Evolutionary conservation across 164 flowering plant genomes (phyloP), one percentile per base, ranked within the genome.

Genomic region (Taxillus chinensis): DNA sequence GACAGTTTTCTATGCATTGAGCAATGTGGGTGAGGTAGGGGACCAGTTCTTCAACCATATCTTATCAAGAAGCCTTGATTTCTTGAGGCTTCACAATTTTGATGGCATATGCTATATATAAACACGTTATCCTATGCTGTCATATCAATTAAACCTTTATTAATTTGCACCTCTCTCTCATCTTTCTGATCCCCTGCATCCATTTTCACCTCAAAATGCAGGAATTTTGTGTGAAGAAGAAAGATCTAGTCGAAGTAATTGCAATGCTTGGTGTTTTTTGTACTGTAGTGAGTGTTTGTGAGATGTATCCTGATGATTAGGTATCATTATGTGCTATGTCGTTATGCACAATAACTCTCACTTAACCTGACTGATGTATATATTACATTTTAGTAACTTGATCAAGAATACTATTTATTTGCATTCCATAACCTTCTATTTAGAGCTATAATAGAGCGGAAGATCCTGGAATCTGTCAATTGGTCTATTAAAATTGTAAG

Each of bases 221-320:
- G 95, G 95, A 90, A 71, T 86, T 69, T 62, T 90, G 84, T 71
- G 95, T 84, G 5, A 87, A 90, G 78, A 85, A 77, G 74, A 84
- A 78, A 65, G 87, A 86, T 64, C 82, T 68, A 4, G 74, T 84
- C 71, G 97, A 90, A 81, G 83, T 86, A 7, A 60, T 87, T 16
- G 52, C 82, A 42, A 87, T 90, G 97, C 68, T 87, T 38, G 87
- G 87, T 65, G 49, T 82, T 56, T 90, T 70, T 61, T 95, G 90
- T 51, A 11, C 74, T 46, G 67, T 90, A 37, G 80, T 87, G 57
- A 86, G 80, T 69, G 68, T 68, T 11, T 69, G 71, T 57, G 75
- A 84, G 76, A 77, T 86, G 97, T 87, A 90, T 90, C 92, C 95
- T 84, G 78, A 64, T 45, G 14, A 38, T 7, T 46, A 40, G 38